Evolutionary conservation across 2,329 filamentous ascomycete genomes (phyloP), one percentile per base, ranked within the genome.

Genomic region (Ophiocordyceps camponoti-floridani): DNA sequence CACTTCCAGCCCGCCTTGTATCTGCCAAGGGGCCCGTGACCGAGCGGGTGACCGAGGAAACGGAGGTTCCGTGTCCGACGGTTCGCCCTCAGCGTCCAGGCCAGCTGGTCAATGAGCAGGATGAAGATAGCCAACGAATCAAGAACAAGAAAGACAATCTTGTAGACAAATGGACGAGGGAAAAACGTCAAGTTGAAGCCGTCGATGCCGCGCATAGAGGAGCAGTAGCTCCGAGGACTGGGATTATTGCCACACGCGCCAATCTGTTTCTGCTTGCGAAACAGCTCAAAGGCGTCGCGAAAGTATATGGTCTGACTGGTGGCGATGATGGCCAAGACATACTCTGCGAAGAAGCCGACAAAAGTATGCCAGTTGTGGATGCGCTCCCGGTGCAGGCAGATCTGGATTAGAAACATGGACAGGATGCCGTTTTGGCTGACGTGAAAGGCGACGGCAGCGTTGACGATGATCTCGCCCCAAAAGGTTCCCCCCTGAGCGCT

Each of bases 291-390:
- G 1, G 58, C 58, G 14, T 58, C 56, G 7, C 51, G 49, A 44
- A 62, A 62, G 43, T 54, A 54, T 23, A 63, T 54, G 46, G 57
- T 59, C 44, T 63, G 61, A 12, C 56, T 59, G 4, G 61, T 56
- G 11, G 61, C 60, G n/a, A 63, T 52, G 43, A 62, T 56, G 35
- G 61, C 61, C 2, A 63, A 55, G 4, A 63, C 42, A 42, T 63
- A 63, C 44, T 63, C 61, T 44, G 58, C 55, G 16, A 58, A 55
- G 52, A 63, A 63, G n/a, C 61, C 61, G 8, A 63, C 44, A 43
- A 63, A 63, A 1, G 61, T 63, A 38, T 63, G 61, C 61, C 61
- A 63, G 45, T 62, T 63, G 28, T 59, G 58, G 35, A 63, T 63
- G 13, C 61, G 61, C 41, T 63, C 61, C 41, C 62, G 57, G 45